Conservation (phyloP, 805 yeast genomes). For the Teunomyces gatunensis region DNA sequence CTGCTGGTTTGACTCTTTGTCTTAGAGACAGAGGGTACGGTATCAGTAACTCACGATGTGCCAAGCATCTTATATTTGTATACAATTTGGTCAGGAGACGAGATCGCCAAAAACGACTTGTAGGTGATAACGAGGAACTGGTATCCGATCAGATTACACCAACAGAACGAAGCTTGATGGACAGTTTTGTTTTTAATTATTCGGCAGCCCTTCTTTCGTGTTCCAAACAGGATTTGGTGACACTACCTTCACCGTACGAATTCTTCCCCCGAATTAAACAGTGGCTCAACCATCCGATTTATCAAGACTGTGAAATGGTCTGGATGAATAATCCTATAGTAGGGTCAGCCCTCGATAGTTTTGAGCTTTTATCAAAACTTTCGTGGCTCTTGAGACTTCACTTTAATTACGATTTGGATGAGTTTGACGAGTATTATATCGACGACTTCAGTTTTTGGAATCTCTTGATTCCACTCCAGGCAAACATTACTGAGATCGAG, state of each 20-base stretch:
- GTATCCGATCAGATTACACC: constrained; percentile 9
- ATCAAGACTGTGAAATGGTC: constrained; percentile 28
- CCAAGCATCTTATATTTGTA: constrained; percentile 33
- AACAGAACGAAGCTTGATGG: constrained; percentile 39
- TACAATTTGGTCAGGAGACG: constrained; percentile 28
- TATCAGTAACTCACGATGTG: constrained; percentile 23
- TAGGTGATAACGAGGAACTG: constrained; percentile 7
- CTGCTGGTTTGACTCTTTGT: constrained; percentile 39
- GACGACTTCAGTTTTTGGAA: constrained; percentile 10
- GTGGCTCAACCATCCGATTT: constrained; percentile 34
- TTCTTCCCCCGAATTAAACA: constrained; percentile 28
- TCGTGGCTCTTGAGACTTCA: constrained; percentile 31
- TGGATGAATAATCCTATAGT: constrained; percentile 45
- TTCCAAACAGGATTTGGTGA: constrained; percentile 20
- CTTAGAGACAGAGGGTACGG: constrained; percentile 33
- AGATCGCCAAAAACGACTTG: constrained; percentile 7
- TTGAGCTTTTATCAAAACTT: constrained; percentile 37
- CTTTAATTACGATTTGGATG: constrained; percentile 5
- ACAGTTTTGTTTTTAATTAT: constrained; percentile 44
- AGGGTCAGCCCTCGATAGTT: constrained; percentile 36
- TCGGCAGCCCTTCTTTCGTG: constrained; percentile 38
- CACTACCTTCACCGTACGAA: constrained; percentile 42
- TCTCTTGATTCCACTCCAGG: constrained; percentile 7
- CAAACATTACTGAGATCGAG: constrained; percentile 3
- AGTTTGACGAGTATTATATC: constrained; percentile 6